These are phyloP conservation scores for Aspergillus udagawae DNA, from an alignment of 2,329 filamentous ascomycete species.

Conservation along the genomic window DNA sequence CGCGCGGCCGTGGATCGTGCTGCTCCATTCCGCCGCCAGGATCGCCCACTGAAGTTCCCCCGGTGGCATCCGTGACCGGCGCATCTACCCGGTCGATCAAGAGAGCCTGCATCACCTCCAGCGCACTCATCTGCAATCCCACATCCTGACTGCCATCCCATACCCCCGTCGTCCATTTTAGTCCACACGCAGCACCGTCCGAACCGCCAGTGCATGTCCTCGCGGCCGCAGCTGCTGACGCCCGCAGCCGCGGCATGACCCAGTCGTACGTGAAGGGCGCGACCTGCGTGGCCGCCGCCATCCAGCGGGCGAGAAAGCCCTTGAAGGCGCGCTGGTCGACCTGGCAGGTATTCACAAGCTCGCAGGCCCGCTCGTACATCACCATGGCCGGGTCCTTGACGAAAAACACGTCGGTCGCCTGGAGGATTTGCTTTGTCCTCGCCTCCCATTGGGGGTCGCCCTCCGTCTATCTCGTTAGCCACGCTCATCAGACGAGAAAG, in stretches of 20 bases:
- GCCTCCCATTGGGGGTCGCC: slow-evolving; percentile 50
- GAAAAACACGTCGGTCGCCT: slow-evolving; percentile 50
- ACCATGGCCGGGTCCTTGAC: slow-evolving; percentile 41
- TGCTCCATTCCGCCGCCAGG: slow-evolving; percentile 24
- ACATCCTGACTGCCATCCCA: slow-evolving; percentile 37
- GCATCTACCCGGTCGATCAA: slow-evolving; percentile 27
- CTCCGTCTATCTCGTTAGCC: slow-evolving; percentile 27
- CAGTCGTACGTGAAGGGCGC: slow-evolving; percentile 52
- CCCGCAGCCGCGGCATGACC: slow-evolving; percentile 51
- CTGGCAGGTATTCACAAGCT: slow-evolving; percentile 53
- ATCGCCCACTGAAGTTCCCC: slow-evolving; percentile 32
- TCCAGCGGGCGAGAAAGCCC: slow-evolving; percentile 60
- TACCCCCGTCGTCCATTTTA: slow-evolving; percentile 37
- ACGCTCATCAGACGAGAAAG: background rate
- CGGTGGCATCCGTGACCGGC: slow-evolving; percentile 27
- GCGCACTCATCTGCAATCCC: slow-evolving; percentile 38
- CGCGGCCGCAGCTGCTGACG: slow-evolving; percentile 53
- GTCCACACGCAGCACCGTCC: slow-evolving; percentile 34
- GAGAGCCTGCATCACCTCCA: slow-evolving; percentile 33
- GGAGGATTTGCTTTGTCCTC: slow-evolving; percentile 51
- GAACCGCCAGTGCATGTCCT: slow-evolving; percentile 50
- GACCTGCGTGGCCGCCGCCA: slow-evolving; percentile 54
- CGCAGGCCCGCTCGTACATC: slow-evolving; percentile 59
- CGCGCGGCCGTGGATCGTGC: slow-evolving; percentile 6
- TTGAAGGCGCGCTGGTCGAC: slow-evolving; percentile 65